Evolutionary conservation across 2,329 filamentous ascomycete species (phyloP).

Genomic region (Alternaria gansuensis): DNA sequence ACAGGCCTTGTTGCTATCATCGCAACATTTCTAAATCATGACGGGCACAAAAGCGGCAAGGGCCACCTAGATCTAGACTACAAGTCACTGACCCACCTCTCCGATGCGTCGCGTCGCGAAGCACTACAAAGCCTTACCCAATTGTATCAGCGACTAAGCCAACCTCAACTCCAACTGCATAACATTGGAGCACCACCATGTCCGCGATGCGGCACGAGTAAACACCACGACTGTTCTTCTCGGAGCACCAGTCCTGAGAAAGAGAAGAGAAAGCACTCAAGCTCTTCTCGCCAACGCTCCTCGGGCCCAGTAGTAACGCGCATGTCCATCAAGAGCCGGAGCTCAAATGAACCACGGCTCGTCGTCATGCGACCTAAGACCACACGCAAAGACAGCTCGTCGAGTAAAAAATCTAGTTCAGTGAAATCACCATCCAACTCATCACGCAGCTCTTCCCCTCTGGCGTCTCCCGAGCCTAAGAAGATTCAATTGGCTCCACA

Average conservation of each 20-base stretch:
- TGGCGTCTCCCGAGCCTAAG: constrained; percentile 34
- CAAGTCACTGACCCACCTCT: constrained; percentile 55
- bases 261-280: constrained; percentile 38
- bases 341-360: constrained; percentile 48
- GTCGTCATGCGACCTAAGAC: constrained; percentile 50
- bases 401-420: constrained; percentile 35
- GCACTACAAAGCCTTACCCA: constrained; percentile 55
- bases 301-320: constrained; percentile 42
- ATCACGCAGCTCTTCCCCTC: constrained; percentile 32
- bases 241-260: constrained; percentile 29
- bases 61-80: constrained; percentile 54
- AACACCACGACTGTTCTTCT: constrained; percentile 36
- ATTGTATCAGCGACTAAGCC: constrained; percentile 52
- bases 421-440: constrained; percentile 35
- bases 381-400: constrained; percentile 38
- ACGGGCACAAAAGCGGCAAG: constrained; percentile 42
- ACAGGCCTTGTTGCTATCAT: constrained; percentile 59
- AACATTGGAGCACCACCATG: constrained; percentile 32
- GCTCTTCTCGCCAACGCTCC: constrained; percentile 32
- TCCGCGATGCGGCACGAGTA: constrained; percentile 36
- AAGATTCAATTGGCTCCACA: constrained; percentile 16
- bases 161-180: constrained; percentile 48
- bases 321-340: constrained; percentile 38
- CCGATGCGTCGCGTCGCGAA: constrained; percentile 57
- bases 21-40: constrained; percentile 54